These are phyloP conservation scores for Raphanus sativus DNA, from an alignment of 345 rosid genomes.

Conservation along the genomic window DNA sequence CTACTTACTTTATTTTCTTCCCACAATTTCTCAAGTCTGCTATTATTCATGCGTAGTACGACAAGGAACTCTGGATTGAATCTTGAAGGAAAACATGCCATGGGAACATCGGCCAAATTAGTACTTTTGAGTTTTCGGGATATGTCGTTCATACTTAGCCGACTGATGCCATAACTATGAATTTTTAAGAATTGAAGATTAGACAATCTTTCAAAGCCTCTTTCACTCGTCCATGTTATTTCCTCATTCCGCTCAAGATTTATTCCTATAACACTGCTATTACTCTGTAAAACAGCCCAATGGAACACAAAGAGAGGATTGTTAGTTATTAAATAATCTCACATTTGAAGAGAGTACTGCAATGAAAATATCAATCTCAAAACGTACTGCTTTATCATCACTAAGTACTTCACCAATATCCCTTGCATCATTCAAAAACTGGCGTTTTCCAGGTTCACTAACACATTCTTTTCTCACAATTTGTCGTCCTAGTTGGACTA, in stretches of 20 bases:
- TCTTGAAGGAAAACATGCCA: background rate
- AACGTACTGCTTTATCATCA: background rate
- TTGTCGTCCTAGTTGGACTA: background rate
- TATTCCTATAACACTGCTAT: background rate
- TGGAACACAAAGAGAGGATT: background rate
- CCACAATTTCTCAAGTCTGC: background rate
- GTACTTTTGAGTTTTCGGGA: background rate
- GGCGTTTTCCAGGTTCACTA: background rate
- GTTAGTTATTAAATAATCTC: background rate
- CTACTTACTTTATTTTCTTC: background rate
- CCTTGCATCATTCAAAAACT: background rate
- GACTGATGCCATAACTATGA: background rate
- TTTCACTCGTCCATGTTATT: background rate
- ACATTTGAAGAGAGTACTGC: background rate
- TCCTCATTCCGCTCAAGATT: background rate
- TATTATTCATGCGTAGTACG: background rate
- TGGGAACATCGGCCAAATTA: background rate
- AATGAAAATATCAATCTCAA: background rate
- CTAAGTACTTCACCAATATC: background rate
- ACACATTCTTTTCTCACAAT: background rate
- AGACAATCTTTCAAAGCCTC: background rate
- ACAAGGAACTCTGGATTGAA: background rate
- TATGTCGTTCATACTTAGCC: background rate
- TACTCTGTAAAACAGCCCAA: background rate
- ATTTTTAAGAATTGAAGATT: background rate